phyloP scores from a whole-genome alignment of 2,329 filamentous ascomycete genomes.

The Beauveria bassiana region DNA sequence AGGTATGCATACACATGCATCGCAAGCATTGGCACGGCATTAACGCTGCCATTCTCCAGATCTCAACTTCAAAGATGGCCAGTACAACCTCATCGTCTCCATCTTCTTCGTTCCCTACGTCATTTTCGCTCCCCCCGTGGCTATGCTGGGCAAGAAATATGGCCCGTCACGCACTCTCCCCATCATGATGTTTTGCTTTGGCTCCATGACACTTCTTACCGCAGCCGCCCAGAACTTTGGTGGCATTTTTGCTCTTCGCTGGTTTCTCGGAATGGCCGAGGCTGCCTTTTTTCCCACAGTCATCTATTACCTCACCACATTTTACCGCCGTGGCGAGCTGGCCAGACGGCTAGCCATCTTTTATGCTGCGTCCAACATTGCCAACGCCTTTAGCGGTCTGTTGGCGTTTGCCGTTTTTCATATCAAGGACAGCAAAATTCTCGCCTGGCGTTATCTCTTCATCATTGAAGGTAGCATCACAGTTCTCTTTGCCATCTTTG shows the following conservation, averaged over 20 bases:
- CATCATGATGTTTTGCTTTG: constrained; percentile 64
- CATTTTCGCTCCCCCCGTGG: constrained; percentile 51
- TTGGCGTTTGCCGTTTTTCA: constrained; percentile 42
- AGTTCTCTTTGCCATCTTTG: constrained; percentile 53
- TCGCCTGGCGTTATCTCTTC: constrained; percentile 43
- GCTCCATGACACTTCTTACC: constrained; percentile 55
- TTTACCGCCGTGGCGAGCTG: constrained; percentile 41
- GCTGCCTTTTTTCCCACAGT: constrained; percentile 47
- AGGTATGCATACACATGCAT: constrained; percentile 18
- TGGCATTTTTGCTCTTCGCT: constrained; percentile 41
- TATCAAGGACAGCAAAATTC: constrained; percentile 30
- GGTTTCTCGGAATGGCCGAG: constrained; percentile 46
- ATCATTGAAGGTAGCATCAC: constrained; percentile 50
- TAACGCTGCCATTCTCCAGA: constrained; percentile 27
- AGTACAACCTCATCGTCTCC: constrained; percentile 64
- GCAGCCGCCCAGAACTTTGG: constrained; percentile 43
- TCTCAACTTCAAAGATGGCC: constrained; percentile 45
- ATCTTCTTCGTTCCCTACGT: constrained; percentile 75
- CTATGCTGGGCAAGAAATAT: constrained; percentile 62
- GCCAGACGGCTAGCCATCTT: constrained; percentile 52
- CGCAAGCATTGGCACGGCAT: constrained; percentile 30
- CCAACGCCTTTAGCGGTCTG: constrained; percentile 46
- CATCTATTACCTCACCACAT: constrained; percentile 45
- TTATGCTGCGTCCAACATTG: constrained; percentile 69
- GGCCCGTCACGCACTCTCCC: constrained; percentile 61